A percentile compares a stretch with the other conserved stretches of the same genome.
Evolutionary conservation across 2,329 filamentous ascomycete genomes (phyloP).

Genomic region (Chlorencoelia australis): DNA sequence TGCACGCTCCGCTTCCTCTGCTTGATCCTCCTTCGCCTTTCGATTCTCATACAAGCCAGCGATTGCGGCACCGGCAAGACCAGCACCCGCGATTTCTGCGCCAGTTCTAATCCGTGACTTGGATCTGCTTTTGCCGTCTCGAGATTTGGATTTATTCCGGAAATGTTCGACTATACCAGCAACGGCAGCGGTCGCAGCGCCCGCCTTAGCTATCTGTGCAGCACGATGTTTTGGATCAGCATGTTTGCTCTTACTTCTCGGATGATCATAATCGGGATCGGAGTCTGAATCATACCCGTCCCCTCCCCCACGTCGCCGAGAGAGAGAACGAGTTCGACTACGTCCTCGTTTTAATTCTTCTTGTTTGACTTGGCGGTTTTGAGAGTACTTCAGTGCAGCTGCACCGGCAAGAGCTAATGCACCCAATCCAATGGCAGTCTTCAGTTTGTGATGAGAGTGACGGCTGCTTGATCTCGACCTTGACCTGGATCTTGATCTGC

Average conservation of each 20-base stretch:
- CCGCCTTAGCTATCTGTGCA: conserved; percentile 25
- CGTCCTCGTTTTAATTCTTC: conserved; percentile 46
- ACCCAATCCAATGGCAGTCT: conserved; percentile 52
- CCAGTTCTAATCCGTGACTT: conserved; percentile 37
- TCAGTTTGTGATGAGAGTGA: conserved; percentile 37
- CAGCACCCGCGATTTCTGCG: conserved; percentile 51
- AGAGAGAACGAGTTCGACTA: conserved; percentile 38
- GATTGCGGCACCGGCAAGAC: conserved; percentile 49
- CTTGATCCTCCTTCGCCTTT: conserved; percentile 48
- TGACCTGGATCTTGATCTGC: too few species aligned
- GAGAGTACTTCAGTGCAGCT: conserved; percentile 55
- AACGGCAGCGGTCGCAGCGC: conserved; percentile 44
- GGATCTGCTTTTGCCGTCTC: conserved; percentile 29
- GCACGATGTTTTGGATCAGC: conserved; percentile 37
- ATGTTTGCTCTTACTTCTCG: conserved; percentile 37
- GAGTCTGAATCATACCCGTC: conserved; percentile 16
- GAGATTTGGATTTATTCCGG: conserved; percentile 42
- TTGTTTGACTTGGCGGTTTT: conserved; percentile 48
- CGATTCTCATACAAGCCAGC: conserved; percentile 51
- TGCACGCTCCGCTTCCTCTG: conserved; percentile 25
- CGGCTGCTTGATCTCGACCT: conserved; percentile 27
- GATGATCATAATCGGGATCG: conserved; percentile 26
- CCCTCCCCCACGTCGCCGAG: conserved; percentile 32
- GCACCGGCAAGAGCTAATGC: conserved; percentile 54
- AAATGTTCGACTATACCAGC: conserved; percentile 49